Conservation (phyloP, 768 basidiomycete species). For the Boletus coccyginus region DNA sequence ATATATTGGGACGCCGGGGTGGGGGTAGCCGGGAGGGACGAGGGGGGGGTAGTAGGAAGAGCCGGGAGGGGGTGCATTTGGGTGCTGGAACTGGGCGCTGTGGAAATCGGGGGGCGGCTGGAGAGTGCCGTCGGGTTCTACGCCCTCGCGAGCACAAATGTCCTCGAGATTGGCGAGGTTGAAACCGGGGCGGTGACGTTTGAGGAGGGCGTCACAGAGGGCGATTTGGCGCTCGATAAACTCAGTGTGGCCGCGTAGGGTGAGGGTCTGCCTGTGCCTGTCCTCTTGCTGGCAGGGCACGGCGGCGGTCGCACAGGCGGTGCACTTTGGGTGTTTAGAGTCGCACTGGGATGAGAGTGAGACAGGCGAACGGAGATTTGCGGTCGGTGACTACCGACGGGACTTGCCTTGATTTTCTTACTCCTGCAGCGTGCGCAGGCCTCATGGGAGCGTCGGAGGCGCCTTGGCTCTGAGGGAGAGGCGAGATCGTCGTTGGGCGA, state of each 20-base stretch:
- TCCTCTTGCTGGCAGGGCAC: constrained; percentile 85
- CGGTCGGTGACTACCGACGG: constrained; percentile 74
- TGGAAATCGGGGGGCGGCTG: constrained; percentile 31
- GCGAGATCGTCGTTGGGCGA: constrained; percentile 51
- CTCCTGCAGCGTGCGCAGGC: constrained; percentile 91
- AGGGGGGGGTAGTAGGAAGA: constrained; percentile 34
- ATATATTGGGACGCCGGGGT: constrained; percentile 41
- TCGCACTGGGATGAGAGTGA: constrained; percentile 65
- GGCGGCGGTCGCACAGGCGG: constrained; percentile 78
- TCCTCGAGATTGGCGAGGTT: constrained; percentile 65
- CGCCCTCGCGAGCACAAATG: constrained; percentile 60
- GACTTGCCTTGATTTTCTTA: constrained; percentile 91
- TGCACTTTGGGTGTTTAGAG: constrained; percentile 85
- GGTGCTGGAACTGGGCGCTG: constrained; percentile 33
- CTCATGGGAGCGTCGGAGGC: constrained; percentile 85
- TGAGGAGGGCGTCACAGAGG: constrained; percentile 77
- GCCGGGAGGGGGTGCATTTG: constrained; percentile 24
- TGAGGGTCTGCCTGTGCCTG: constrained; percentile 82
- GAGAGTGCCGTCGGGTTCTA: constrained; percentile 42
- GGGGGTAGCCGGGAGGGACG: constrained; percentile 47
- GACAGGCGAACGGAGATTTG: constrained; percentile 66
- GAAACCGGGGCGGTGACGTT: constrained; percentile 68
- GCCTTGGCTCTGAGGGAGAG: constrained; percentile 67
- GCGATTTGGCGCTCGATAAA: constrained; percentile 76
- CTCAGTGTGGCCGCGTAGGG: constrained; percentile 80